phyloP scores from a whole-genome alignment of 2,329 filamentous ascomycete genomes.

The Fusarium brevicatenulatum region DNA sequence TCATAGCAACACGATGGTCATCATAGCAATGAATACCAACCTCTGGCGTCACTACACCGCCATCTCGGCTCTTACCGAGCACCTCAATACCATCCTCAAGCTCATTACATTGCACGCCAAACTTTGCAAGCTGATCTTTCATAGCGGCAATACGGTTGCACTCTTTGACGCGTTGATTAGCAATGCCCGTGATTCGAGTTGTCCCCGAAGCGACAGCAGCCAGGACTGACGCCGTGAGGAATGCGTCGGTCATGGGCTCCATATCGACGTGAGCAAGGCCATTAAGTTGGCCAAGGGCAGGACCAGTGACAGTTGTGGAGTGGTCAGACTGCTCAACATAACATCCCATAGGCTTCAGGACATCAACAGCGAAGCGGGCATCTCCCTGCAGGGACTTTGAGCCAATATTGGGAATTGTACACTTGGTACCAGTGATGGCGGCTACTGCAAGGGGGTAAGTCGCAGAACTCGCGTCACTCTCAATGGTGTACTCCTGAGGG shows the following conservation, averaged over 20 bases:
- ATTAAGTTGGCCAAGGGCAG: constrained; percentile 76
- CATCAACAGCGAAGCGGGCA: constrained; percentile 90
- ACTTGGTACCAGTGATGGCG: constrained; percentile 94
- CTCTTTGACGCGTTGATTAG: constrained; percentile 97
- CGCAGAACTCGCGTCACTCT: constrained; percentile 97
- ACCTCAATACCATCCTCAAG: constrained; percentile 94
- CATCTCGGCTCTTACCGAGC: constrained; percentile 60
- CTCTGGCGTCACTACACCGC: constrained; percentile 64
- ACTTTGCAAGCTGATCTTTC: constrained; percentile 94
- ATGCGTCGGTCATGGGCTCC: constrained; percentile 99
- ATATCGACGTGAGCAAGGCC: constrained; percentile 89
- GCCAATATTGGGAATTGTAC: constrained; percentile 96
- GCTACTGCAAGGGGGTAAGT: constrained; percentile 95
- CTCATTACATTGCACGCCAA: constrained; percentile 86
- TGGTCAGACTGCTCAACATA: constrained; percentile 82
- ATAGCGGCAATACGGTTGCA: constrained; percentile 97
- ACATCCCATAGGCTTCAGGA: constrained; percentile 94
- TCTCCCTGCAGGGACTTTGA: constrained; percentile 93
- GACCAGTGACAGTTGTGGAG: constrained; percentile 93
- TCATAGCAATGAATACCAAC: constrained; percentile 90
- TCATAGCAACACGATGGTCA: constrained; percentile 98
- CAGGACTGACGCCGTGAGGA: constrained; percentile 92
- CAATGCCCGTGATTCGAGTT: constrained; percentile 91
- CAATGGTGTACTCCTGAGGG: constrained; percentile 86
- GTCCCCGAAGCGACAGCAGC: constrained; percentile 87